Evolutionary conservation across 2,329 filamentous ascomycete species (phyloP).

Genomic region (Fusarium poae): DNA sequence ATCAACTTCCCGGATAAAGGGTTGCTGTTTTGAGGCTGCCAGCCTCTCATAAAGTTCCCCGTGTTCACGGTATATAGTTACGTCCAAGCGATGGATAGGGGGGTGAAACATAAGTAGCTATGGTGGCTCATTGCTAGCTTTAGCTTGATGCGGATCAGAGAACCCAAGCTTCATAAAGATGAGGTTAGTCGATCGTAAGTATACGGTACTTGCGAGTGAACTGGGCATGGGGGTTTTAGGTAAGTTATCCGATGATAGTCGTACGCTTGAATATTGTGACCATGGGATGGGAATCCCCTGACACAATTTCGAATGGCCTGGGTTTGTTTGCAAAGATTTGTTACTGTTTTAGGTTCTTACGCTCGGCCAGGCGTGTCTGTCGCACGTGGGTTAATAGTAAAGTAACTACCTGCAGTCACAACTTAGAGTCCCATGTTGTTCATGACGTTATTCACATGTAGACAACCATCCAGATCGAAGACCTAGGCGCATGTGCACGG

Average conservation of each 20-base stretch:
- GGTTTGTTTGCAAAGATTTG: neutral
- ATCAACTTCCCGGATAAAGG: slow-evolving; percentile 11
- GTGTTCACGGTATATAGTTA: neutral
- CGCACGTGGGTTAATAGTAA: neutral
- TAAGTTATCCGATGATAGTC: slow-evolving; percentile 22
- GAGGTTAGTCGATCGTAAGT: slow-evolving; percentile 28
- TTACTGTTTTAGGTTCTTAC: neutral
- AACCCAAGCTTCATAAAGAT: slow-evolving; percentile 27
- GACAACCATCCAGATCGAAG: neutral
- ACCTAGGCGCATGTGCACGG: neutral
- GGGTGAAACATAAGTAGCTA: slow-evolving; percentile 18
- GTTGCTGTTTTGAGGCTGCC: slow-evolving; percentile 11
- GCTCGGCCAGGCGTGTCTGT: neutral
- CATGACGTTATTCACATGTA: slow-evolving; percentile 13
- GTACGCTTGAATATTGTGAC: neutral
- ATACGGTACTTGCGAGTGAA: slow-evolving; percentile 25
- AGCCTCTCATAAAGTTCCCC: neutral
- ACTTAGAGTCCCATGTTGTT: neutral
- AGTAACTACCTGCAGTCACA: neutral
- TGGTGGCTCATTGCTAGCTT: slow-evolving; percentile 11
- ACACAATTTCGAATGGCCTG: neutral
- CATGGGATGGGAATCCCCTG: slow-evolving; percentile 1
- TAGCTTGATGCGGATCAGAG: slow-evolving; percentile 21
- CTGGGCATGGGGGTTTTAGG: slow-evolving; percentile 25
- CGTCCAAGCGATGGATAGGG: slow-evolving; percentile 15